These are phyloP conservation scores for Myriosclerotinia scirpicola DNA, from an alignment of 2,329 filamentous ascomycete species.

Conservation along the genomic window DNA sequence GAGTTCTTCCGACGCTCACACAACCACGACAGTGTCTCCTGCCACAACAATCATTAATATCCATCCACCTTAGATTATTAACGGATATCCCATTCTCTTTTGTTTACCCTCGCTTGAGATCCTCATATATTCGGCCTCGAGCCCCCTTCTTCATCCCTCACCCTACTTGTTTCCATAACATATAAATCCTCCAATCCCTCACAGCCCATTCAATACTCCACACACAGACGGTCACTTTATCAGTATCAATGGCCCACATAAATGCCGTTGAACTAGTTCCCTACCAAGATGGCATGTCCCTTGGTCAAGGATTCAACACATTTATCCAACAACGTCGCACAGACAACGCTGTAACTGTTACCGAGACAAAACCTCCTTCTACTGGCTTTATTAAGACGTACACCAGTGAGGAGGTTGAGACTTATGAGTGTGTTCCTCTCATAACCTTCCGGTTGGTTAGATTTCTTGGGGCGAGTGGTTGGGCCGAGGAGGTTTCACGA, in stretches of 20 bases:
- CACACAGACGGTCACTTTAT: not conserved
- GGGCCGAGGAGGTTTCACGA: not conserved
- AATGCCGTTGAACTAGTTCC: not conserved
- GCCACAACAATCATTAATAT: too few species aligned
- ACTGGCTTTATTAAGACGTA: not conserved
- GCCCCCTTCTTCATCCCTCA: not conserved
- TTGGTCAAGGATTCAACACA: not conserved
- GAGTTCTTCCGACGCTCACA: too few species aligned
- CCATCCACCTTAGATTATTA: too few species aligned
- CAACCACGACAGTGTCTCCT: too few species aligned
- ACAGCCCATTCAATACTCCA: not conserved
- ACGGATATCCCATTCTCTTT: too few species aligned
- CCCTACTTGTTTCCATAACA: not conserved
- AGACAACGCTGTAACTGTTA: not conserved
- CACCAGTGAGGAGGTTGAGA: not conserved
- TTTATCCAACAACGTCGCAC: not conserved
- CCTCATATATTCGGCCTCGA: not conserved
- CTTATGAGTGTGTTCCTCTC: not conserved
- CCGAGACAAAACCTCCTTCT: not conserved
- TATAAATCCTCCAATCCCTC: not conserved
- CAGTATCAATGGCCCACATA: not conserved
- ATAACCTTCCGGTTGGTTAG: not conserved
- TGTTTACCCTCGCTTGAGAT: too few species aligned
- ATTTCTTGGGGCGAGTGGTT: not conserved
- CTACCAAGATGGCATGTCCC: not conserved